phyloP scores from a whole-genome alignment of 2,329 filamentous ascomycete genomes.

The Amauroascus verrucosus region DNA sequence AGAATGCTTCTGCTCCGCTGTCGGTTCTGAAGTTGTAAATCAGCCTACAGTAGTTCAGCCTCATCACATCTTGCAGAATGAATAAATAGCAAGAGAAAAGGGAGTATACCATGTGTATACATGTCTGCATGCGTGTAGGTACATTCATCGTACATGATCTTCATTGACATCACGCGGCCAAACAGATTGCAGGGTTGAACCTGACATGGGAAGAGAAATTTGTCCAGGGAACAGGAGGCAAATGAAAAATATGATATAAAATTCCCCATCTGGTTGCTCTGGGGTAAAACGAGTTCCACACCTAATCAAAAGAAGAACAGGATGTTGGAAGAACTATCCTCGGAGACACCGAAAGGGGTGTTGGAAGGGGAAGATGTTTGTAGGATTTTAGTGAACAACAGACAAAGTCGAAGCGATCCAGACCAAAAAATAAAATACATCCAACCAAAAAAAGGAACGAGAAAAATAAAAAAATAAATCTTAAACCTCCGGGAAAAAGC shows the following conservation, averaged over 20 bases:
- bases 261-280: neutral
- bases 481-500: constrained; percentile 5
- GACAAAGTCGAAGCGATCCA: neutral
- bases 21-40: neutral
- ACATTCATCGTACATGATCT: neutral
- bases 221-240: neutral
- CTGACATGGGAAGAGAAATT: neutral
- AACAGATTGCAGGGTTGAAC: constrained; percentile 4
- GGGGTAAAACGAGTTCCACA: neutral
- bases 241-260: neutral
- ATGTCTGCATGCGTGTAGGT: neutral
- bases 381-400: no score
- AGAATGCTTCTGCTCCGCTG: neutral
- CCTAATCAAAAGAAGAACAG: neutral
- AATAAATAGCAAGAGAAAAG: neutral
- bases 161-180: constrained; percentile 2
- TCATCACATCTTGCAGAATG: neutral
- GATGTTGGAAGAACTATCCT: neutral
- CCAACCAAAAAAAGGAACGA: neutral
- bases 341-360: no score
- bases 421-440: no score
- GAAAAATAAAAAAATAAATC: neutral
- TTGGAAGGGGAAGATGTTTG: no score
- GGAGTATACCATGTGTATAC: neutral
- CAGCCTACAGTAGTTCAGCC: neutral